These are phyloP conservation scores for Penicillium sp. DNA, from an alignment of 2,329 filamentous ascomycete genomes.

Conservation along the genomic window DNA sequence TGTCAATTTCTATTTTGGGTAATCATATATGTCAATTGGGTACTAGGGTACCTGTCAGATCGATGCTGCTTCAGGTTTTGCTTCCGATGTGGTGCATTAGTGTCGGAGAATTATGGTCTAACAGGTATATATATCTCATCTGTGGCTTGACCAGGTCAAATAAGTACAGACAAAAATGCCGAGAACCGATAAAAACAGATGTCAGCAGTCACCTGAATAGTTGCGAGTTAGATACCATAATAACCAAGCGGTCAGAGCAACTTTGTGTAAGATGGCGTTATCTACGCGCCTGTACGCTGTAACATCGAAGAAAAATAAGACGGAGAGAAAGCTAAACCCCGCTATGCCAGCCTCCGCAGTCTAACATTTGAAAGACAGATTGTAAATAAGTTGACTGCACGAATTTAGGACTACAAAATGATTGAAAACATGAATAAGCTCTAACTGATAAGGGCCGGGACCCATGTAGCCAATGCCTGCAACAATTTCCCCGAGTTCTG, in stretches of 20 bases:
- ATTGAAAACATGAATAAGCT: not conserved
- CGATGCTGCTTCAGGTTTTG: not conserved
- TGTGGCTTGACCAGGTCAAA: not conserved
- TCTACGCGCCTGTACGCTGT: slow-evolving; percentile 11
- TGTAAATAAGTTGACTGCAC: not conserved
- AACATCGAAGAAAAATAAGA: slow-evolving; percentile 8
- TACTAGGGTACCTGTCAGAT: not conserved
- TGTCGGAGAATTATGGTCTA: not conserved
- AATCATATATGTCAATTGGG: not conserved
- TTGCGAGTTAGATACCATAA: not conserved
- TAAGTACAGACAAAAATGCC: not conserved
- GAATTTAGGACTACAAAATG: not conserved
- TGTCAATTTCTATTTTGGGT: not conserved
- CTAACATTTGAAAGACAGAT: not conserved
- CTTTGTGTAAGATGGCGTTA: slow-evolving; percentile 10
- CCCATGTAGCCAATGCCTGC: slow-evolving; percentile 4
- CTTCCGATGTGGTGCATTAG: not conserved
- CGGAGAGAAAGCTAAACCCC: slow-evolving; percentile 2
- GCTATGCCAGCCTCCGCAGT: slow-evolving; percentile 3
- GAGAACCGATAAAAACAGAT: not conserved
- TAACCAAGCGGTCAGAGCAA: not conserved
- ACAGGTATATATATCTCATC: slow-evolving; percentile 3
- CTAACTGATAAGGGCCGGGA: not conserved
- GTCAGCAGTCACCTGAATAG: not conserved
- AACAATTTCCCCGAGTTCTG: slow-evolving; percentile 6